Percentiles rank a stretch among this genome's conserved stretches.
Evolutionary conservation across 306 rosid genomes (phyloP).

Genomic region (Senna siamea): DNA sequence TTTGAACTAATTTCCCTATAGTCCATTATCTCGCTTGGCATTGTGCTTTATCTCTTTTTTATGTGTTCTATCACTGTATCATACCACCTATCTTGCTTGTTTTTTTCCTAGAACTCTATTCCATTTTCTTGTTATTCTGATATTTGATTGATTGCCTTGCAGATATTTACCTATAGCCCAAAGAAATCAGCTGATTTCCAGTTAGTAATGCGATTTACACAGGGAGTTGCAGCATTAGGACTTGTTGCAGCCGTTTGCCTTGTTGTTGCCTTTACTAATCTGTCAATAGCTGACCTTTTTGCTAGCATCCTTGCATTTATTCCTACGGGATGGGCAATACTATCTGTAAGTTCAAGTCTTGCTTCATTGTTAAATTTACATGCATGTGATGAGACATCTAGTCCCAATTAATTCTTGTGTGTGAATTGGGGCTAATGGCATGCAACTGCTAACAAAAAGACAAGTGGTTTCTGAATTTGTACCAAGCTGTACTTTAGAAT

Average conservation of each 20-base stretch:
- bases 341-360: constrained; percentile 71
- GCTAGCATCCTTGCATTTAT: constrained; percentile 84
- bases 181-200: constrained; percentile 71
- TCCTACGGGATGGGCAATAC: constrained; percentile 89
- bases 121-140: constrained; percentile 19
- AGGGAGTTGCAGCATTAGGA: constrained; percentile 73
- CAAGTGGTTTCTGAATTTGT: not conserved
- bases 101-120: not conserved
- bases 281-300: constrained; percentile 78
- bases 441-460: constrained; percentile 10
- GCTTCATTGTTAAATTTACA: constrained; percentile 6
- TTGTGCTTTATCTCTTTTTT: not conserved
- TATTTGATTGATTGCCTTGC: constrained; percentile 39
- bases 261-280: constrained; percentile 63
- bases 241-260: constrained; percentile 72
- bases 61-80: not conserved
- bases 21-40: constrained; percentile 1
- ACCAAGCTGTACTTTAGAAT: constrained; percentile 1
- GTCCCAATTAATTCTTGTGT: not conserved
- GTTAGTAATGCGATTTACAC: constrained; percentile 76
- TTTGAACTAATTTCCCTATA: constrained; percentile 44
- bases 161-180: constrained; percentile 86
- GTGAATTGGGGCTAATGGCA: not conserved
- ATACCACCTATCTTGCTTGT: not conserved
- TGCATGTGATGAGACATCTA: not conserved